Base-by-base conservation (phyloP, 192 early-diverging fungal genomes). In the Chytriomyces hyalinus region DNA sequence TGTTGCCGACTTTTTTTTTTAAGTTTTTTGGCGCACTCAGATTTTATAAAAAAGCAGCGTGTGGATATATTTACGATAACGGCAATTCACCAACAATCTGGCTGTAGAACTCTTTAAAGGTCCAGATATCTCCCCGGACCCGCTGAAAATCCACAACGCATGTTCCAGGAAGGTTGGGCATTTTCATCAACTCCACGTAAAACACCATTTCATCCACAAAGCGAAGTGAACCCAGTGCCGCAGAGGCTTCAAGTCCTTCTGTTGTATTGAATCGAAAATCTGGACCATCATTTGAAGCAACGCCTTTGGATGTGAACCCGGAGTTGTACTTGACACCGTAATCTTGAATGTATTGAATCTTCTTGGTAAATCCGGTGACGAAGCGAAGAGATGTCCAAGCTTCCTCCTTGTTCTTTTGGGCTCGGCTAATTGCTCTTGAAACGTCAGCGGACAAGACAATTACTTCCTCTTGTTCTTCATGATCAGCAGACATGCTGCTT, bases 141-240 rank as follows among this genome's bases (percentile, higher is more conserved):
- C 77, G 26, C n/a, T 73, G 5, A 28, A 78, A 72, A 15, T 65
- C 53, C 51, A 78, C 77, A 9, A 83, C 80, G 76, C 74, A 84
- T 9, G 87, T 66, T n/a, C 87, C 85, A 11, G 76, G 80, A 46
- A 98, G 80, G 75, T 98, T 96, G 85, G 94, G 93, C 78, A 98
- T 92, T 72, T 89, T 88, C 80, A 95, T 94, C 49, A 98, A 76
- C 87, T 96, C 94, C 24, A 97, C 90, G 22, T 90, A 89, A 79
- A 97, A 91, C 48, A 93, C 90, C 26, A 98, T 90, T 83, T 97
- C 95, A 60, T 70, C 69, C 24, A 70, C 69, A 44, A 70, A 70
- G 9, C 22, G 69, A 17, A 70, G 49, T 20, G 36, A 36, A 36
- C 36, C 36, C 36, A 36, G 36, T 36, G 36, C 0, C 4, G 36